phyloP scores from a whole-genome alignment of 1,284 basidiomycete species.

The Ceratobasidium sp. region DNA sequence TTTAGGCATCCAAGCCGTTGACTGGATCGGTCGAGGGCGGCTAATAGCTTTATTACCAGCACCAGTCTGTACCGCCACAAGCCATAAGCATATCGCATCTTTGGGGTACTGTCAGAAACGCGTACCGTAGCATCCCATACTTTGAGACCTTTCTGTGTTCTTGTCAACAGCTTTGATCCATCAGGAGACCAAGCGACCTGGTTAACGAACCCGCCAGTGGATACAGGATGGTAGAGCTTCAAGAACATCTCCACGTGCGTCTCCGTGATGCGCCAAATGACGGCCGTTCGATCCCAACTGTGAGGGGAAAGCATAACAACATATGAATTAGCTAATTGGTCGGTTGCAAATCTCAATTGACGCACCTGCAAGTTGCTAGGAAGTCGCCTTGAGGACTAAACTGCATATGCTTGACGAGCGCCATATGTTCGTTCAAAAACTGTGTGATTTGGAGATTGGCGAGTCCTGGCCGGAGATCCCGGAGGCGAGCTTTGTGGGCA shows the following conservation, averaged over 20 bases:
- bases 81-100: conserved; percentile 36
- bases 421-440: conserved; percentile 73
- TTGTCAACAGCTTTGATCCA: conserved; percentile 46
- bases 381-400: conserved; percentile 76
- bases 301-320: conserved; percentile 41
- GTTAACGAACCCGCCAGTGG: conserved; percentile 75
- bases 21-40: conserved; percentile 70
- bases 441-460: conserved; percentile 69
- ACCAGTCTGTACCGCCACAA: conserved; percentile 66
- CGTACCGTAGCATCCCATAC: conserved; percentile 76
- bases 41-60: conserved; percentile 79
- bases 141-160: conserved; percentile 71
- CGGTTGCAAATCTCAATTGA: conserved; percentile 9
- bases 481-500: conserved; percentile 54
- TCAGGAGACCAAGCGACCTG: conserved; percentile 76
- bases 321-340: conserved; percentile 17
- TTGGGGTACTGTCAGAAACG: conserved; percentile 10
- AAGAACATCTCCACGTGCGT: conserved; percentile 50
- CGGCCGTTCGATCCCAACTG: conserved; percentile 82
- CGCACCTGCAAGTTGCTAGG: conserved; percentile 75
- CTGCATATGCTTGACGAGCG: conserved; percentile 75
- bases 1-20: conserved; percentile 78
- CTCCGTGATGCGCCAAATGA: conserved; percentile 74
- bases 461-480: conserved; percentile 67
- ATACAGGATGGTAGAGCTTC: conserved; percentile 64